Base-by-base conservation (phyloP, 2,329 filamentous ascomycete genomes). In the Apiospora hydei region DNA sequence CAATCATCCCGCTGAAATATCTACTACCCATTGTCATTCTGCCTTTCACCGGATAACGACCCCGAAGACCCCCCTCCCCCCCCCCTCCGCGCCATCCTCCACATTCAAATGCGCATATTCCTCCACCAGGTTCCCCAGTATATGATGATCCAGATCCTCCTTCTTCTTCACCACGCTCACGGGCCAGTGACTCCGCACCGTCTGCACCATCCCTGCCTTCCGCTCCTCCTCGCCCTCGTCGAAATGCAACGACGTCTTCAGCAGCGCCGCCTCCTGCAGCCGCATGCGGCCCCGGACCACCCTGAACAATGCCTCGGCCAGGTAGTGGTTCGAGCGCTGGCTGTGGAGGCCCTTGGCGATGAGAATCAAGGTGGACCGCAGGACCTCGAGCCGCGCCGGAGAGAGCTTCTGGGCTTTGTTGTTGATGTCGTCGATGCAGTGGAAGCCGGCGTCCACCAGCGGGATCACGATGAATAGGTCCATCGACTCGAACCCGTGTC, bases 361-460 rank as follows among this genome's bases (percentile, higher is more conserved):
- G 1, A 83, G 73, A n/a, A 84, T 74, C 0, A 83, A 77, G 0
- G 78, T 80, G 0, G 82, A 81, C 14, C 80, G 77, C n/a, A 82
- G 61, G 0, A 73, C 64, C 49, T 82, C 78, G 0, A 78, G 70
- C 61, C 77, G 68, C 2, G 49, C 13, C 1, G 41, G n/a, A 0
- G 77, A 26, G 0, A 70, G 26, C 26, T 30, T 73, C 0, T 74
- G 26, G 8, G 75, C 70, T 3, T 46, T 16, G 44, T 18, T 69
- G 11, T 38, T n/a, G 53, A 83, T 78, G 16, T 76, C 72, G 8
- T 79, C 72, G 30, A 82, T 72, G 11, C 76, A 78, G 1, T 78
- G 76, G 67, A 73, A 77, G 0, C 76, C 81, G 0, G 76, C 69
- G 30, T 81, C 49, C 73, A 82, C 78, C 2, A 83, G 77, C 2